Base-by-base conservation (phyloP, 2,329 filamentous ascomycete genomes). In the Monosporascus sp. region DNA sequence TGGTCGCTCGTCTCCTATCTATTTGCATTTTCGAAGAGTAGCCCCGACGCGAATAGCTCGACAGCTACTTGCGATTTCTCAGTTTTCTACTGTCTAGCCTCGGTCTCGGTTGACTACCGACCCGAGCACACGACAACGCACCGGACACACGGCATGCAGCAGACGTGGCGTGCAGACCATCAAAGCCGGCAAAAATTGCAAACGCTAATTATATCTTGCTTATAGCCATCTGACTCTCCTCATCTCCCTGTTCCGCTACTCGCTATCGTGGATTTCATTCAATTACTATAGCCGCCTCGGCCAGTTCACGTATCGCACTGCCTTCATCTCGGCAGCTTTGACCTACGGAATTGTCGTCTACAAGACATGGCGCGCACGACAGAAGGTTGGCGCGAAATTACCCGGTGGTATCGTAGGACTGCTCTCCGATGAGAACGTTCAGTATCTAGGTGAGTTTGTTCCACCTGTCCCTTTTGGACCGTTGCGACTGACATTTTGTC, bases 291-390 rank as follows among this genome's bases (percentile, higher is more conserved):
- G 85, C 53, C 75, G 82, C 68, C 84, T 84, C 78, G 92, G 93
- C 47, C 80, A 83, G 61, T 85, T 94, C 71, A 88, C 88, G 53
- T 99, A 99, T 77, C 92, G 94, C 65, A 83, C 87, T 51, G 89
- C 92, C 53, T 99, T 99, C 71, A 62, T 97, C 63, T 87, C 92
- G 3, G 94, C 94, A 6, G 90, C 91, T 47, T 83, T 85, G 48
- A 97, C 94, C 11, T 99, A 99, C 72, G 93, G 94, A 60, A 97
- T 99, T 61, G 94, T 99, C 48, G 93, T 99, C 57, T 97, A 96
- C 81, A 99, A 99, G 83, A 92, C 90, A 54, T 90, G 92, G 78
- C 86, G 92, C 61, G 90, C 92, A 63, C 88, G 90, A 61, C 81
- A 88, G 63, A 88, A 90, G 80, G 79, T 85, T 48, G 86, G 87